Percentiles rank a stretch among this genome's conserved stretches.
These are phyloP conservation scores for Tolypocladium album DNA, from an alignment of 2,329 filamentous ascomycete genomes.

Conservation along the genomic window DNA sequence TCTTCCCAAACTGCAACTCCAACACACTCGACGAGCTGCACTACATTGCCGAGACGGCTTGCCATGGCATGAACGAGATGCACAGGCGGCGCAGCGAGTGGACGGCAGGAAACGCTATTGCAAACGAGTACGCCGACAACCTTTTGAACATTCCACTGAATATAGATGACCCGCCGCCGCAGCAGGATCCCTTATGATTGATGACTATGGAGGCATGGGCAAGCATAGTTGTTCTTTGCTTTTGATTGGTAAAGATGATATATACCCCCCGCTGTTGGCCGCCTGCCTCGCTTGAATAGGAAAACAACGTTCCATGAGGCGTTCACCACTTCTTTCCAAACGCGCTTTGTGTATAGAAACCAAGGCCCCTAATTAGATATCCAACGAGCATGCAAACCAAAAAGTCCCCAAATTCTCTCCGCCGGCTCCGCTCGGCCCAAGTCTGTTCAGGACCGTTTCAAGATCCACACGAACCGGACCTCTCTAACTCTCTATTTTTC, in stretches of 20 bases:
- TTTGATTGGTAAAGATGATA: not conserved
- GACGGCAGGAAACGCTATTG: conserved; percentile 16
- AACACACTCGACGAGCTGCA: conserved; percentile 32
- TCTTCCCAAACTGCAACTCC: conserved; percentile 32
- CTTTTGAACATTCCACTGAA: conserved; percentile 6
- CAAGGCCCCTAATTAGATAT: not conserved
- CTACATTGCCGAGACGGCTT: conserved; percentile 31
- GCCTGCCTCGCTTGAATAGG: not conserved
- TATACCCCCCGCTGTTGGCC: not conserved
- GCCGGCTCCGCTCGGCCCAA: not conserved
- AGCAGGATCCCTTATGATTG: not conserved
- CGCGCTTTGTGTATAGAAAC: not conserved
- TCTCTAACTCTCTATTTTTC: conserved; percentile 2
- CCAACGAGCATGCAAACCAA: not conserved
- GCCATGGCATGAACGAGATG: conserved; percentile 31
- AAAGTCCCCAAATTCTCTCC: not conserved
- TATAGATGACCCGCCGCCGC: conserved; percentile 4
- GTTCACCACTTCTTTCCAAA: not conserved
- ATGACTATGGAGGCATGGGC: not conserved
- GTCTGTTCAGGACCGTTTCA: not conserved
- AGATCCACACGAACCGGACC: not conserved
- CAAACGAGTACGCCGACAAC: conserved; percentile 20
- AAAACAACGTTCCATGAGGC: not conserved
- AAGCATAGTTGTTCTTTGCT: not conserved
- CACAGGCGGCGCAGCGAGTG: conserved; percentile 22